A percentile compares a stretch with the other conserved stretches of the same genome.
These are phyloP conservation scores for Ceriops tagal DNA, from an alignment of 345 rosid species.

Conservation along the genomic window DNA sequence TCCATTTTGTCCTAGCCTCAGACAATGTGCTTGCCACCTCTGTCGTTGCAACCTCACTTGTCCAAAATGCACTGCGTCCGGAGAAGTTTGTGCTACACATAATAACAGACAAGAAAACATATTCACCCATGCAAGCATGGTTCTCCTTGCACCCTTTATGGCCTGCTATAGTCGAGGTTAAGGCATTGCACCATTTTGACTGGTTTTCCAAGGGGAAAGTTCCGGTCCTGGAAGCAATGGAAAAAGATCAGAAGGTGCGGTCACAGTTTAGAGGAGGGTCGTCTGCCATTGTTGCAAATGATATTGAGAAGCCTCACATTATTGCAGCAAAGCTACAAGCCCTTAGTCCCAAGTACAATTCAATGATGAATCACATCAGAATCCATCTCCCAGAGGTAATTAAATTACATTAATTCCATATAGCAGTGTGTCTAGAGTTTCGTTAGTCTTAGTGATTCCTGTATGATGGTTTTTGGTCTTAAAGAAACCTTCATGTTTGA, in stretches of 20 bases:
- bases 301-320: slow-evolving; percentile 63
- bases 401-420: neutral
- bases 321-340: slow-evolving; percentile 93
- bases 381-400: slow-evolving; percentile 91
- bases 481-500: neutral
- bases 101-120: slow-evolving; percentile 88
- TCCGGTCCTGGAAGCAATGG: slow-evolving; percentile 97
- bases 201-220: slow-evolving; percentile 95
- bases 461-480: no score
- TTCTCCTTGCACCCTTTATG: slow-evolving; percentile 77
- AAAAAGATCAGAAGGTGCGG: slow-evolving; percentile 83
- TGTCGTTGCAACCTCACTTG: slow-evolving; percentile 76
- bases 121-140: slow-evolving; percentile 99
- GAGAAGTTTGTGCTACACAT: slow-evolving; percentile 73
- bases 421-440: neutral
- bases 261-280: slow-evolving; percentile 92
- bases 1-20: slow-evolving; percentile 81
- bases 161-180: slow-evolving; percentile 88
- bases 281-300: slow-evolving; percentile 68
- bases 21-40: slow-evolving; percentile 93
- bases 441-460: neutral
- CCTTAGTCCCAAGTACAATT: slow-evolving; percentile 90
- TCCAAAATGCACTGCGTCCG: slow-evolving; percentile 59
- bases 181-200: slow-evolving; percentile 95
- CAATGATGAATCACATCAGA: slow-evolving; percentile 89